Percentiles rank a stretch among this genome's conserved stretches.
These are phyloP conservation scores for Cyclotella cryptica DNA, from an alignment of 108 stramenopile species.

Conservation along the genomic window DNA sequence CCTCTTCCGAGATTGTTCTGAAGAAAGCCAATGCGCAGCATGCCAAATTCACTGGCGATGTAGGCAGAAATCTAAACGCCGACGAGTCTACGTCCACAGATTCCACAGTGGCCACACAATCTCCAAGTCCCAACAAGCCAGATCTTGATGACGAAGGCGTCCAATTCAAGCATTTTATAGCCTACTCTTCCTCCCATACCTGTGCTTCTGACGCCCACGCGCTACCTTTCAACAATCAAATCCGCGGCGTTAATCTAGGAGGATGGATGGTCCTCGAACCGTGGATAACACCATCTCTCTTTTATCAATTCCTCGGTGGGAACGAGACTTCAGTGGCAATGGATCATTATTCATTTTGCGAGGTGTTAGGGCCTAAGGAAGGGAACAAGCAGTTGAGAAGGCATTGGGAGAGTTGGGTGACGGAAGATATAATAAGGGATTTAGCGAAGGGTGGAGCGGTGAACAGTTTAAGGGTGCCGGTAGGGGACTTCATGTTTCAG, in stretches of 20 bases:
- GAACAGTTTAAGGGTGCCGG: conserved; percentile 86
- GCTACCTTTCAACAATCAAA: conserved; percentile 87
- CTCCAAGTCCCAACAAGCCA: not conserved
- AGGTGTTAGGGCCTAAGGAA: conserved; percentile 83
- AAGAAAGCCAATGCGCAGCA: not conserved
- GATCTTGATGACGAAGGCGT: conserved; percentile 14
- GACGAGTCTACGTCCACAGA: not conserved
- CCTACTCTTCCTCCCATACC: conserved; percentile 67
- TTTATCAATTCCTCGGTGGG: conserved; percentile 91
- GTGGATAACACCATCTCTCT: conserved; percentile 94
- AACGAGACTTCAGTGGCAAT: conserved; percentile 77
- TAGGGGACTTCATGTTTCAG: conserved; percentile 92
- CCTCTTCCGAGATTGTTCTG: too few species aligned
- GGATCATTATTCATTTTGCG: conserved; percentile 92
- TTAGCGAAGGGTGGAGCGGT: conserved; percentile 76
- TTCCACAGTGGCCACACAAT: not conserved
- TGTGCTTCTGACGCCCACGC: conserved; percentile 77
- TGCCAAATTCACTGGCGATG: not conserved
- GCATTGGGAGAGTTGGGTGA: conserved; percentile 93
- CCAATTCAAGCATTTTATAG: conserved; percentile 64
- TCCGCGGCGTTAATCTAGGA: conserved; percentile 90
- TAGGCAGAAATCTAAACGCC: not conserved
- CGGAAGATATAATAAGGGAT: conserved; percentile 75
- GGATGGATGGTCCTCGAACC: conserved; percentile 96
- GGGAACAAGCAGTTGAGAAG: conserved; percentile 86